Evolutionary conservation across 352 stramenopile species (phyloP).

Genomic region (Pythium biforme): DNA sequence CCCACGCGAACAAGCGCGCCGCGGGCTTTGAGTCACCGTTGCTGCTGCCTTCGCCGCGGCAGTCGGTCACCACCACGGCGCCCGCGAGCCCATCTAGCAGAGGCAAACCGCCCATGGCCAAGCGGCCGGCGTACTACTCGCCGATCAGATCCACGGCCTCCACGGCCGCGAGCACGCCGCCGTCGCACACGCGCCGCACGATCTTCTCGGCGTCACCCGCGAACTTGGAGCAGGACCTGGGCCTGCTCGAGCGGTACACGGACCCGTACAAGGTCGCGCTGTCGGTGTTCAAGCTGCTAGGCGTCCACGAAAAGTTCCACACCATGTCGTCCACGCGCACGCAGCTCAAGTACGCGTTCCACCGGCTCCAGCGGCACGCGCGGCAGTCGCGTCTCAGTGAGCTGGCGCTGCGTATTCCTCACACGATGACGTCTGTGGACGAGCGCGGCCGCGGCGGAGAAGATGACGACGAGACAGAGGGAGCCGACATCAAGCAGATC

Average conservation of each 20-base stretch:
- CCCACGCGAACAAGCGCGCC: constrained; percentile 29
- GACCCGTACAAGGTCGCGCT: constrained; percentile 76
- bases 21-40: constrained; percentile 23
- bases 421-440: not conserved
- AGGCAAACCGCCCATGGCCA: constrained; percentile 9
- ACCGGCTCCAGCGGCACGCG: constrained; percentile 51
- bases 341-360: constrained; percentile 62
- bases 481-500: constrained; percentile 14
- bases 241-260: constrained; percentile 46
- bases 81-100: not conserved
- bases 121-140: constrained; percentile 8
- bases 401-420: not conserved
- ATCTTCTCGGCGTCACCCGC: constrained; percentile 42
- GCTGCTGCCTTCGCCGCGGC: constrained; percentile 13
- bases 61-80: not conserved
- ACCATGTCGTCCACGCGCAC: constrained; percentile 59
- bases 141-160: constrained; percentile 12
- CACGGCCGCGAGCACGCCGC: constrained; percentile 4
- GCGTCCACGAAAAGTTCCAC: constrained; percentile 63
- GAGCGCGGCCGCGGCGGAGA: not conserved
- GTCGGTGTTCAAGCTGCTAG: constrained; percentile 68
- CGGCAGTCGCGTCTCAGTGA: not conserved
- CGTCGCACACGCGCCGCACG: constrained; percentile 23
- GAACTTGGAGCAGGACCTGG: constrained; percentile 40
- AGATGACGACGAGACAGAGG: not conserved